Conservation (phyloP, 2,329 filamentous ascomycete species). For the Sporothrix protearum region DNA sequence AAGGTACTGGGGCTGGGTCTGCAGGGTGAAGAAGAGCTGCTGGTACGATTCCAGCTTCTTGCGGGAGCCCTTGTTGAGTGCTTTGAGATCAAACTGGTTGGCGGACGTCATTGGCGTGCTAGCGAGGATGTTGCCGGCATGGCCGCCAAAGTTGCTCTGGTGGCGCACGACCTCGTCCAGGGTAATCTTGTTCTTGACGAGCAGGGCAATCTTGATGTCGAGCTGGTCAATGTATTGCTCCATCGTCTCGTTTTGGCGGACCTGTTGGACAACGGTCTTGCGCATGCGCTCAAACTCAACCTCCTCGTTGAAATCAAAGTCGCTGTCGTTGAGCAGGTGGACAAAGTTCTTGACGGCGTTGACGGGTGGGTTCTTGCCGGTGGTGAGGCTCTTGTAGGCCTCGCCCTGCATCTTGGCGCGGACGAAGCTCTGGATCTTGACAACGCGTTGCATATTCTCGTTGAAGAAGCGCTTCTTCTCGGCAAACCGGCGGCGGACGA, state of each 20-base stretch:
- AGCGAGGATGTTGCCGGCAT: constrained; percentile 71
- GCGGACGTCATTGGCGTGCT: constrained; percentile 85
- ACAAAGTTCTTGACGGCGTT: constrained; percentile 98
- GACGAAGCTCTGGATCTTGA: constrained; percentile 97
- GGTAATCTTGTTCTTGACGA: constrained; percentile 99
- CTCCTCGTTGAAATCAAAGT: constrained; percentile 98
- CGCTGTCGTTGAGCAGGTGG: constrained; percentile 93
- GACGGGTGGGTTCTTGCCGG: constrained; percentile 93
- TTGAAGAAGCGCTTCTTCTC: constrained; percentile 87
- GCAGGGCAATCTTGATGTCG: constrained; percentile 95
- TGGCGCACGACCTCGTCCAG: constrained; percentile 96
- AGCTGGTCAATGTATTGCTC: constrained; percentile 98
- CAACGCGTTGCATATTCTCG: constrained; percentile 97
- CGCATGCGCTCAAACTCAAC: constrained; percentile 92
- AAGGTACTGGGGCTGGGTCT: constrained; percentile 94
- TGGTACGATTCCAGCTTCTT: constrained; percentile 97
- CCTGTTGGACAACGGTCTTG: constrained; percentile 95
- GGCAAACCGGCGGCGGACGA: constrained; percentile 71
- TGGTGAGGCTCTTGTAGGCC: constrained; percentile 95
- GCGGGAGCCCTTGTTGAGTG: constrained; percentile 91
- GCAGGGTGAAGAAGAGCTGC: constrained; percentile 93
- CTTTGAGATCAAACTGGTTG: constrained; percentile 94
- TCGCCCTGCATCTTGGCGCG: constrained; percentile 93
- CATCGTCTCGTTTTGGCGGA: constrained; percentile 92
- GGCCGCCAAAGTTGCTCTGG: constrained; percentile 91